Evolutionary conservation across 352 stramenopile genomes (phyloP), one percentile per base, ranked within the genome.

Genomic region (Pythium insidiosum): DNA sequence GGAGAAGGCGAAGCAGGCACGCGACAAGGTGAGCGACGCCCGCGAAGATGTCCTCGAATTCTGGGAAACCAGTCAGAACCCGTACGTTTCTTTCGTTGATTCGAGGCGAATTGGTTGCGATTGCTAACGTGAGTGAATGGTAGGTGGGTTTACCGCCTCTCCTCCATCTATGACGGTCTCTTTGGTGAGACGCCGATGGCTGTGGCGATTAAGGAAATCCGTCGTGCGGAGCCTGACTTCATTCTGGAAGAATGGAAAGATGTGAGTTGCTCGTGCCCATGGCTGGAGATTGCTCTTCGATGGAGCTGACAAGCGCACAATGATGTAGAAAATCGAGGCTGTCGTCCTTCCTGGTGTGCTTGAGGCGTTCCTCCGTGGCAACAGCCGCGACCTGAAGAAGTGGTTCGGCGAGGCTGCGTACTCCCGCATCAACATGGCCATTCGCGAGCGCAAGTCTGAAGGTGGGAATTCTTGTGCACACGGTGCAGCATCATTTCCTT

Each of bases 41-140:
- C 72, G 72, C 18, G 75, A 92, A 64, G 84, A 95, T 31, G 83
- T 84, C 1, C 64, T 84, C 9, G 95, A 99, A 70, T 88, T 96
- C 47, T 98, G 95, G 95, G 95, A 99, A 61, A 99, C 95, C 33
- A 98, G 87, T 61, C 96, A 99, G 68, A 98, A 99, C 79, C 96
- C 96, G 44, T 88, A 94, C 38, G 66, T 71, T 34, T 11, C 18
- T 16, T n/a, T 28, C 6, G 44, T 50, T n/a, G 10, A 28, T 35
- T 38, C 10, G 12, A 22, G 11, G 2, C 16, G 1, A 4, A 6
- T 38, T 43, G 16, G 10, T 46, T 2, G 30, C 25, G 29, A 29
- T 29, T 47, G n/a, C 24, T n/a, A n/a, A n/a, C n/a, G n/a, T n/a
- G n/a, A n/a, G n/a, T n/a, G n/a, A n/a, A n/a, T n/a, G n/a, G n/a